A percentile compares a stretch with the other conserved stretches of the same genome.
phyloP scores from a whole-genome alignment of 208 protist genomes.

The Trypanosoma vivax region DNA sequence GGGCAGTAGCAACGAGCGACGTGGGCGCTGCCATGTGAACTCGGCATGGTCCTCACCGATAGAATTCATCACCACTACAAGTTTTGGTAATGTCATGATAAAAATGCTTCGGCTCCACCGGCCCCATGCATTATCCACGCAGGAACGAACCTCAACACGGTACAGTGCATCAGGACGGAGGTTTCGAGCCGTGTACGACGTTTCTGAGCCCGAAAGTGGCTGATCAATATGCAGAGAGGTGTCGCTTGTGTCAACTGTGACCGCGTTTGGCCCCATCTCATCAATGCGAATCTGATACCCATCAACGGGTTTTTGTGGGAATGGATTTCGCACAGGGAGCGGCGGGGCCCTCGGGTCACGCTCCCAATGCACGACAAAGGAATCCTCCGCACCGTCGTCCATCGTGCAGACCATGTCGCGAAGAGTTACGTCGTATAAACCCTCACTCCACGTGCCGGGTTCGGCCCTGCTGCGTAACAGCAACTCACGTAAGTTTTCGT shows the following conservation, averaged over 20 bases:
- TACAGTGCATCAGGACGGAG: slow-evolving; percentile 74
- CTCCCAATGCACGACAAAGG: slow-evolving; percentile 69
- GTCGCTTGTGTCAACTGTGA: slow-evolving; percentile 18
- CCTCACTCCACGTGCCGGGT: slow-evolving; percentile 74
- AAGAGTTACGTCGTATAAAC: slow-evolving; percentile 66
- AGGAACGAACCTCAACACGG: slow-evolving; percentile 70
- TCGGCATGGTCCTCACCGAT: slow-evolving; percentile 82
- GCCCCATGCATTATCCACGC: slow-evolving; percentile 81
- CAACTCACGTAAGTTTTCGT: slow-evolving; percentile 29
- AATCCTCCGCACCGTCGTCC: slow-evolving; percentile 72
- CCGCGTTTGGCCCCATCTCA: slow-evolving; percentile 52
- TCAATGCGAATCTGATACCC: slow-evolving; percentile 76
- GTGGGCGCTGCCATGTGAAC: slow-evolving; percentile 62
- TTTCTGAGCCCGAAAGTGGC: slow-evolving; percentile 17
- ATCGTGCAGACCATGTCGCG: slow-evolving; percentile 71
- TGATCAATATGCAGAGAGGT: slow-evolving; percentile 41
- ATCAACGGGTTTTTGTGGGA: slow-evolving; percentile 38
- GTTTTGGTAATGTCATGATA: slow-evolving; percentile 73
- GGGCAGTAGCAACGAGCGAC: slow-evolving; percentile 38
- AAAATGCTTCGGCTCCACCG: slow-evolving; percentile 72
- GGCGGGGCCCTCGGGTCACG: slow-evolving; percentile 51
- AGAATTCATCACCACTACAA: slow-evolving; percentile 46
- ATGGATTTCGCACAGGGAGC: slow-evolving; percentile 37
- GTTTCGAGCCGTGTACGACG: slow-evolving; percentile 39
- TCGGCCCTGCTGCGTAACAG: slow-evolving; percentile 41